phyloP scores from a whole-genome alignment of 352 stramenopile species.

The Pythium phragmitis region DNA sequence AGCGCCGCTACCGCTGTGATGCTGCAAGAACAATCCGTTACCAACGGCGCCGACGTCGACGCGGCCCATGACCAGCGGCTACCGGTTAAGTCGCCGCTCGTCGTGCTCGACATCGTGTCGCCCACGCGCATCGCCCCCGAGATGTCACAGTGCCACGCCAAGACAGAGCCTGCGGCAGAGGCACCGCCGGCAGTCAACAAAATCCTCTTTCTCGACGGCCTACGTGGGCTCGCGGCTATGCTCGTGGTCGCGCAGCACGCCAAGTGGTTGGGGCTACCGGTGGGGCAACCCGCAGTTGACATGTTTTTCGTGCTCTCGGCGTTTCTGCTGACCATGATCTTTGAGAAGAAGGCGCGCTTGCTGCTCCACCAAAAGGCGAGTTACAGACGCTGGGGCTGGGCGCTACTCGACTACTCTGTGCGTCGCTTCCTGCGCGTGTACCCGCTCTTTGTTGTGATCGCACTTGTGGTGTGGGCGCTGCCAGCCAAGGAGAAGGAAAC shows the following conservation, averaged over 20 bases:
- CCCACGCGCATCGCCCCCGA: not conserved
- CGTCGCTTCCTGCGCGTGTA: conserved; percentile 52
- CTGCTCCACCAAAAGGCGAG: conserved; percentile 30
- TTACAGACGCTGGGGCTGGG: conserved; percentile 32
- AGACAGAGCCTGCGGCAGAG: not conserved
- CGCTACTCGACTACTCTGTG: conserved; percentile 43
- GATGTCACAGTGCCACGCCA: not conserved
- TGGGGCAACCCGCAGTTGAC: conserved; percentile 42
- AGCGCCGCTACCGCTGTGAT: not conserved
- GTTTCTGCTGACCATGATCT: conserved; percentile 54
- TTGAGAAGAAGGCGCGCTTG: conserved; percentile 42
- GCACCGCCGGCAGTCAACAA: conserved; percentile 7
- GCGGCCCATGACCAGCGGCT: not conserved
- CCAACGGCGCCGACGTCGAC: not conserved
- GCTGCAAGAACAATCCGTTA: not conserved
- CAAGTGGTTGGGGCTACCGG: conserved; percentile 38
- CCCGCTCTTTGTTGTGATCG: conserved; percentile 40
- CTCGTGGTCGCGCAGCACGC: conserved; percentile 26
- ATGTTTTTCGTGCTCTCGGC: conserved; percentile 58
- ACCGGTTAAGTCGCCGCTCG: not conserved
- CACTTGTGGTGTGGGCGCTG: conserved; percentile 35
- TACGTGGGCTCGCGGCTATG: conserved; percentile 29
- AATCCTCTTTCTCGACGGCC: conserved; percentile 33
- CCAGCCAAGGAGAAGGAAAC: conserved; percentile 29
- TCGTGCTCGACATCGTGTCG: not conserved